Base-by-base conservation (phyloP, 192 early-diverging fungal genomes). In the Irineochytrium annulatum region DNA sequence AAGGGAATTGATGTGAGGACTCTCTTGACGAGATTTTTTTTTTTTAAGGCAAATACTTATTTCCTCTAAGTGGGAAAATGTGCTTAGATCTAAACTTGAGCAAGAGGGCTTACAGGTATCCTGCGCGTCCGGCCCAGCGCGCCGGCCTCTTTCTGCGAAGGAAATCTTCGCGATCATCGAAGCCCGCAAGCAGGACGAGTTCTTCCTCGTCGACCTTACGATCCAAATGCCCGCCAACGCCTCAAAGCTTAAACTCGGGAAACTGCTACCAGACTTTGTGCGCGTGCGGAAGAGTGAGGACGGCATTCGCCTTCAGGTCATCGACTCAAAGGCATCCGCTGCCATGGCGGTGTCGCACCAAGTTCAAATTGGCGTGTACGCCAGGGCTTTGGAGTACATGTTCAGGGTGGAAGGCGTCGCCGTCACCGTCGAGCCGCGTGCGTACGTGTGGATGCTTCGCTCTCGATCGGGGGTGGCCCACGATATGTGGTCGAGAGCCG, bases 361-460 rank as follows among this genome's bases (percentile, higher is more conserved):
- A 55, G 46, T 74, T 27, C 73, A 74, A 54, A 59, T 72, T 19
- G 65, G 59, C 17, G 51, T 68, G 32, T 74, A 74, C 55, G 65
- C 51, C 20, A 19, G 56, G 6, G 24, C 24, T 22, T 28, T 74
- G 34, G 14, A 16, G 19, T n/a, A 0, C 2, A 0, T 72, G 16
- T 22, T 74, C 14, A 6, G 51, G 34, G 34, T 33, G 3, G 55
- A 5, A 34, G 52, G 16, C 34, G 2, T 19, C 2, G n/a, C 39
- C 2, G 24, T 51, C 17, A 6, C 11, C 13, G 28, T 24, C 13
- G 46, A 60, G 22, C 44, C 22, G 13, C 30, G 13, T 34, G 53
- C 53, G 13, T 55, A 35, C 45, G 59, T 60, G 16, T 60, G 59
- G 59, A 24, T 60, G 22, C 44, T 8, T 58, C 59, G 44, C 13